Conservation (phyloP, 306 rosid species). For the Cicer chorassanicum region DNA sequence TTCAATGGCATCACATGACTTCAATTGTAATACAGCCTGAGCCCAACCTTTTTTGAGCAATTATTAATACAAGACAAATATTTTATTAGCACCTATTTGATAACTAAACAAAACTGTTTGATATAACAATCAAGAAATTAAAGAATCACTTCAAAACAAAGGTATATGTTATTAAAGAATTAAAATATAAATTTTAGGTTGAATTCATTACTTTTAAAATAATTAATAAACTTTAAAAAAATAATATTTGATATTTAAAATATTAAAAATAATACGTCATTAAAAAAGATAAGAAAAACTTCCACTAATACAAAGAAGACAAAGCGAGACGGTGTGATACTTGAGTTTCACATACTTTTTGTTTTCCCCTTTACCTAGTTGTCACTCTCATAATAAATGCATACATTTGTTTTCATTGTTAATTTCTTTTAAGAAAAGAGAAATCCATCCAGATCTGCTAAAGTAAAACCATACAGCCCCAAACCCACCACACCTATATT, state of each 20-base stretch:
- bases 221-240: too few relatives aligned
- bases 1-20: neutral
- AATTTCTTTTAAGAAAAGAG: neutral
- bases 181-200: too few relatives aligned
- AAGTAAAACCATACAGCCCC: conserved; percentile 8
- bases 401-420: neutral
- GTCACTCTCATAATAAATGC: conserved; percentile 36
- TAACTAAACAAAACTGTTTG: neutral
- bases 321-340: neutral
- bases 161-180: too few relatives aligned
- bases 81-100: too few relatives aligned
- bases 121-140: neutral
- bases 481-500: conserved; percentile 36
- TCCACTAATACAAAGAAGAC: too few relatives aligned
- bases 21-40: too few relatives aligned
- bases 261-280: too few relatives aligned
- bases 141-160: neutral
- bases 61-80: neutral
- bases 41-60: neutral
- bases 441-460: conserved; percentile 36
- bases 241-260: too few relatives aligned
- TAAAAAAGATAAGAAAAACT: too few relatives aligned
- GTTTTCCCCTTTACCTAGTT: neutral
- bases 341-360: conserved; percentile 22
- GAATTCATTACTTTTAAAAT: too few relatives aligned